Percentiles rank a stretch among this genome's conserved stretches.
Evolutionary conservation across 495 filamentous ascomycete species (phyloP).

Genomic region (Xylaria cubensis): DNA sequence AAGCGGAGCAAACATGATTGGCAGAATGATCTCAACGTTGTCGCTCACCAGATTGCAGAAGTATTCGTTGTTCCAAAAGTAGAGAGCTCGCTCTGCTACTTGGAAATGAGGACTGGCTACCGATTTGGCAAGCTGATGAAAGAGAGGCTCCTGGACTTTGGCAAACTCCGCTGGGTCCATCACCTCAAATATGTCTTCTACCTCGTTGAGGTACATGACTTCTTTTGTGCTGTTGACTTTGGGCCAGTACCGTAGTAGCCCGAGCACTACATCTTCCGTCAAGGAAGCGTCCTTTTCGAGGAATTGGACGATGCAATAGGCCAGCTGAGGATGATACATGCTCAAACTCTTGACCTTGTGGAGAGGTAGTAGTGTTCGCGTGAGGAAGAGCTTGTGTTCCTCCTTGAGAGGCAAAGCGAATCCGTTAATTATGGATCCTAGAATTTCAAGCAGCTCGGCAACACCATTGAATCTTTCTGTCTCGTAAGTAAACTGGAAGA

Average conservation of each 20-base stretch:
- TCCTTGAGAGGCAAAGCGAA: conserved; percentile 98
- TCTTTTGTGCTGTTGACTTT: conserved; percentile 99
- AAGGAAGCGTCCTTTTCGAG: conserved; percentile 96
- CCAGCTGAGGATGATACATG: conserved; percentile 99
- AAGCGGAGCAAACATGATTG: conserved; percentile 98
- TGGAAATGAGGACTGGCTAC: conserved; percentile 99
- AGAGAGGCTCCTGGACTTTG: conserved; percentile 96
- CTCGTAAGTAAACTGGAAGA: conserved; percentile 99
- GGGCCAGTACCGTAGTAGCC: conserved; percentile 95
- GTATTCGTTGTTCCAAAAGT: conserved; percentile 99
- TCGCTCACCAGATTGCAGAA: conserved; percentile 99
- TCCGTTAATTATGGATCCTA: conserved; percentile 99
- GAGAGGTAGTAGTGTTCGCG: conserved; percentile 86
- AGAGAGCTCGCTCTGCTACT: conserved; percentile 95
- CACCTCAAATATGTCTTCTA: conserved; percentile 99
- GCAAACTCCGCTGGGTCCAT: conserved; percentile 99
- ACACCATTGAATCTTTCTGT: conserved; percentile 99
- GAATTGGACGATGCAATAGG: conserved; percentile 99
- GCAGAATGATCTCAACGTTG: conserved; percentile 96
- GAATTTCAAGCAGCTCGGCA: conserved; percentile 93
- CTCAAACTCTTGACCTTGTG: conserved; percentile 99
- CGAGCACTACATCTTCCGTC: conserved; percentile 97
- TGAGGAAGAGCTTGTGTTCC: conserved; percentile 98
- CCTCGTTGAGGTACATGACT: conserved; percentile 99
- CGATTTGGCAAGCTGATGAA: conserved; percentile 96